Evolutionary conservation across 1,284 basidiomycete species (phyloP).

Genomic region (Austropuccinia psidii): DNA sequence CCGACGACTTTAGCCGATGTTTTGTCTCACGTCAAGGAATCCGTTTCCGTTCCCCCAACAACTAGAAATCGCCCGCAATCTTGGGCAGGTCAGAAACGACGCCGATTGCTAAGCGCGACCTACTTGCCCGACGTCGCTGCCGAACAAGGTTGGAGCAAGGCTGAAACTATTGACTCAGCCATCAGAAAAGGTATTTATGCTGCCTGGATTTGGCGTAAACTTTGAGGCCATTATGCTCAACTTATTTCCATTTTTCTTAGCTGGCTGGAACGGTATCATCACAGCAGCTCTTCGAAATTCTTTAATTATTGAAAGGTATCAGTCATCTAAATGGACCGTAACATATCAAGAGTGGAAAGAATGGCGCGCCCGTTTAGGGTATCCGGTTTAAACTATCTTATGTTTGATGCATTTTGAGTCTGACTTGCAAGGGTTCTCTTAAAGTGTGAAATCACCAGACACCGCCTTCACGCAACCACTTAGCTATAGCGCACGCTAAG

Average conservation of each 20-base stretch:
- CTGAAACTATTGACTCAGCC: conserved; percentile 79
- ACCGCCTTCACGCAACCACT: too few species aligned
- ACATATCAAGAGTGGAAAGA: conserved; percentile 63
- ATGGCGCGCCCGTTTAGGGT: conserved; percentile 32
- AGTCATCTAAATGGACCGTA: conserved; percentile 65
- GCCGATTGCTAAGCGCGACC: conserved; percentile 67
- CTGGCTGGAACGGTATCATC: conserved; percentile 60
- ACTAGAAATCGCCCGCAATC: conserved; percentile 31
- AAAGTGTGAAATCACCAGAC: too few species aligned
- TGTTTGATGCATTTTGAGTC: too few species aligned
- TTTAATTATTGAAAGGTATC: conserved; percentile 73
- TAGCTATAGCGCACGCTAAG: too few species aligned
- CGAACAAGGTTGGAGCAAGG: conserved; percentile 86
- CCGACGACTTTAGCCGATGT: conserved; percentile 4
- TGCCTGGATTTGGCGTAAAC: not conserved
- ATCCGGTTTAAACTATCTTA: not conserved
- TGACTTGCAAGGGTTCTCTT: too few species aligned
- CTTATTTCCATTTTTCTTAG: not conserved
- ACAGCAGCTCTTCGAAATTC: conserved; percentile 71
- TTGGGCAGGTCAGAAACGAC: conserved; percentile 51
- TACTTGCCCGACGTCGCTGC: conserved; percentile 90
- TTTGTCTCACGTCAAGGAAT: not conserved
- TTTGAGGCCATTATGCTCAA: not conserved
- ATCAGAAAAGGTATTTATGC: conserved; percentile 78
- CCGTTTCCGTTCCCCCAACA: not conserved